Percentiles rank a stretch among this genome's conserved stretches.
These are phyloP conservation scores for Leptographium flavum DNA, from an alignment of 2,329 filamentous ascomycete species.

Conservation along the genomic window DNA sequence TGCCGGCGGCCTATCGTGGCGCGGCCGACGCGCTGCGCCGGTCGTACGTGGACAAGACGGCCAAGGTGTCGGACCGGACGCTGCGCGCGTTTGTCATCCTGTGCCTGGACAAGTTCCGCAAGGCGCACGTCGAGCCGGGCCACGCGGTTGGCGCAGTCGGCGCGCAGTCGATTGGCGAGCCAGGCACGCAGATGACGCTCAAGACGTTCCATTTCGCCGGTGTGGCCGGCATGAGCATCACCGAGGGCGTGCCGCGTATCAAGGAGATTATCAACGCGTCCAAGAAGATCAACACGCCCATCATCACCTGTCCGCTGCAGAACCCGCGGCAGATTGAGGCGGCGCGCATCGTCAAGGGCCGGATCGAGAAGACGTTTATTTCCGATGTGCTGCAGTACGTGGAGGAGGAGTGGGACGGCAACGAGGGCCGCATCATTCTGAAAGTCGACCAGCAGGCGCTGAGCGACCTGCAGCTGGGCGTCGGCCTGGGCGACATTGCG, in stretches of 20 bases:
- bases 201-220: constrained; percentile 99
- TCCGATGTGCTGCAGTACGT: constrained; percentile 68
- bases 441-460: constrained; percentile 71
- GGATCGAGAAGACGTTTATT: constrained; percentile 89
- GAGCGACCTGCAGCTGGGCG: constrained; percentile 66
- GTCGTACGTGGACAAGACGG: constrained; percentile 51
- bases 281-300: constrained; percentile 81
- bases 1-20: constrained; percentile 18
- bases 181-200: constrained; percentile 96
- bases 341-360: constrained; percentile 80
- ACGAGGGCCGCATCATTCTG: constrained; percentile 63
- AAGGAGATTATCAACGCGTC: constrained; percentile 99
- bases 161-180: constrained; percentile 94
- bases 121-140: constrained; percentile 82
- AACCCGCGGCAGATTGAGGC: constrained; percentile 62
- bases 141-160: constrained; percentile 94
- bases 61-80: constrained; percentile 67
- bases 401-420: constrained; percentile 76
- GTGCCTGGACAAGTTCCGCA: constrained; percentile 81
- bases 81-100: constrained; percentile 63
- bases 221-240: constrained; percentile 99
- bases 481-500: constrained; percentile 59
- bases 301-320: constrained; percentile 75
- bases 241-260: constrained; percentile 96
- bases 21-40: constrained; percentile 16